Evolutionary conservation across 2,329 filamentous ascomycete genomes (phyloP), one percentile per base, ranked within the genome.

Genomic region (Trichoderma harzianum): DNA sequence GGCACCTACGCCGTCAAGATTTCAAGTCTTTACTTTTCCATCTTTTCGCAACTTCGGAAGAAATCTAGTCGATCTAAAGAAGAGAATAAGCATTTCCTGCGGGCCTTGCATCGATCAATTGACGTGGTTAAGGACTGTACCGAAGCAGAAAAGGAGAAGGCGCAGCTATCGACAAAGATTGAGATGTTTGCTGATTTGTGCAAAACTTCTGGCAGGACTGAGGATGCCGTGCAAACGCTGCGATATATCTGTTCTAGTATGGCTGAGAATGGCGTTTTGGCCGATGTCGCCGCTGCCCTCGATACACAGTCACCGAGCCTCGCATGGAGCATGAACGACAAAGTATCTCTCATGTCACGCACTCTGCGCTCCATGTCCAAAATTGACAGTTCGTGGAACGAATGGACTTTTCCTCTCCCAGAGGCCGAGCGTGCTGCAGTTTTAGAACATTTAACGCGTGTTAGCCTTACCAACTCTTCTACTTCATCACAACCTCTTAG

Each of bases 1-100:
- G 77, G 75, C n/a, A 83, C 82, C 2, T 89, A 90, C 74, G 84
- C 88, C 71, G 86, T 91, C 73, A 92, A 90, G 76, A 87, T 93
- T 30, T 93, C 92, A 0, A 91, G 92, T 75, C 84, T 92, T 3
- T 93, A 93, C 78, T 93, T 91, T 78, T 84, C 89, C n/a, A 84
- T 88, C 62, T 89, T 89, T 76, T 81, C 87, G 21, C 83, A 85
- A 58, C 78, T 88, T 72, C 81, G 84, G 16, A 87, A 87, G 64
- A 80, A 82, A 28, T 75, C 80, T 0, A 80, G 81, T 5, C 83
- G 79, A 57, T 76, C 79, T 12, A 82, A 81, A 66, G 78, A 81
- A 24, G 70, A 77, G 58, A 81, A 78, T 72, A 83, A 82, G 75
- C 79, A 80, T 21, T 83, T 86, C 1, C 79, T 92, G 16, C 85